Percentiles rank a stretch among this genome's conserved stretches.
phyloP scores from a whole-genome alignment of 1,139 yeast genomes.

The Lodderomyces orthopsilosis region DNA sequence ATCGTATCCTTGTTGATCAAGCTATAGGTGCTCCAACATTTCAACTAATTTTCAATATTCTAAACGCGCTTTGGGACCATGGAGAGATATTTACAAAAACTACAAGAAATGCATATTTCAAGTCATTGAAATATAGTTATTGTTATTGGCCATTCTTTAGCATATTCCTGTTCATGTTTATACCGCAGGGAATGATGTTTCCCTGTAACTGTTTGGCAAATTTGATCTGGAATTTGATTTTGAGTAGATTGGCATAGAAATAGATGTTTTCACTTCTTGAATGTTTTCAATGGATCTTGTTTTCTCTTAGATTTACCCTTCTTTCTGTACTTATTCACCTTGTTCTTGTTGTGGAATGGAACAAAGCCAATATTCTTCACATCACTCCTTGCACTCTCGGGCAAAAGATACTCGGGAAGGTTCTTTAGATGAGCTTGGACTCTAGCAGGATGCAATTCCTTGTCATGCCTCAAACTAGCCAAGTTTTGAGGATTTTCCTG shows the following conservation, averaged over 20 bases:
- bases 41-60: slow-evolving; percentile 49
- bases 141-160: slow-evolving; percentile 62
- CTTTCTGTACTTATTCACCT: slow-evolving; percentile 41
- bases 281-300: slow-evolving; percentile 69
- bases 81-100: slow-evolving; percentile 30
- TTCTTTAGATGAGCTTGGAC: slow-evolving; percentile 84
- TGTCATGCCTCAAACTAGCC: slow-evolving; percentile 85
- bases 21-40: slow-evolving; percentile 52
- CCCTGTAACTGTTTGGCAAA: slow-evolving; percentile 58
- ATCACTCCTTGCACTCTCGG: slow-evolving; percentile 69
- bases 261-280: slow-evolving; percentile 19
- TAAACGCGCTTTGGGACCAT: slow-evolving; percentile 56
- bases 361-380: slow-evolving; percentile 68
- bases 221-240: slow-evolving; percentile 54
- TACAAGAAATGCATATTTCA: slow-evolving; percentile 36
- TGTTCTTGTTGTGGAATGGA: slow-evolving; percentile 61
- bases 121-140: slow-evolving; percentile 51
- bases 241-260: slow-evolving; percentile 32
- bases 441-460: slow-evolving; percentile 79
- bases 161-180: slow-evolving; percentile 44
- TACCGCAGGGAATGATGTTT: slow-evolving; percentile 49
- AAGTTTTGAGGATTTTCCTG: slow-evolving; percentile 98
- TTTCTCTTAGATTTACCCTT: slow-evolving; percentile 40
- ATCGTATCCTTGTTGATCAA: slow-evolving; percentile 52
- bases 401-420: slow-evolving; percentile 88